Evolutionary conservation across 192 early-diverging fungal species (phyloP).

Genomic region (Coemansia aciculifera): DNA sequence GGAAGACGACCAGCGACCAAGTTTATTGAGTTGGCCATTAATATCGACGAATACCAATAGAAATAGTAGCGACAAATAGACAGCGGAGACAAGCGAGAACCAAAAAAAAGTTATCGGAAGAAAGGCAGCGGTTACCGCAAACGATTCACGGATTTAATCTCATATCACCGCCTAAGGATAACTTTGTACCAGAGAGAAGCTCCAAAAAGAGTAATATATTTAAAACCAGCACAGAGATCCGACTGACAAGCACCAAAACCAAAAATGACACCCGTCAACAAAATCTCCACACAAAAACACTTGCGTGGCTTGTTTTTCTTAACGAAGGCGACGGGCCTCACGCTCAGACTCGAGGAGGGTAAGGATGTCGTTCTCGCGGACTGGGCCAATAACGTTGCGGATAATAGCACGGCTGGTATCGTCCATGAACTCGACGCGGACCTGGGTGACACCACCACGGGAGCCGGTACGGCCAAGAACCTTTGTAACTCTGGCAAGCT

Average conservation of each 20-base stretch:
- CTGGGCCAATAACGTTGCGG: constrained; percentile 99
- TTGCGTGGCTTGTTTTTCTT: constrained; percentile 44
- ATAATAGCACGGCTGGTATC: constrained; percentile 95
- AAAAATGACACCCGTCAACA: not conserved
- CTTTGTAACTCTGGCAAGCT: constrained; percentile 94
- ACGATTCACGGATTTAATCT: not conserved
- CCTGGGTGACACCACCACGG: constrained; percentile 99
- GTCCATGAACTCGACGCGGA: constrained; percentile 99
- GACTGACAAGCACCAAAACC: not conserved
- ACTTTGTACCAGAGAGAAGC: not conserved
- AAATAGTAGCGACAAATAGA: not conserved
- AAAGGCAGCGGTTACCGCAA: not conserved
- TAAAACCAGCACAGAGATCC: not conserved
- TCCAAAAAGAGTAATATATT: not conserved
- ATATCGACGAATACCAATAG: not conserved
- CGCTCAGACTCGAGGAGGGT: constrained; percentile 99
- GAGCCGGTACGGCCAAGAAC: constrained; percentile 99
- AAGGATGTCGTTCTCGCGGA: constrained; percentile 95
- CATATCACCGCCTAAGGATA: not conserved
- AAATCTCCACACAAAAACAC: not conserved
- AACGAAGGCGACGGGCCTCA: constrained; percentile 98
- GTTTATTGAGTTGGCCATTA: constrained; percentile 4
- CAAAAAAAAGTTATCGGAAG: not conserved
- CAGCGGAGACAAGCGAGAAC: not conserved
- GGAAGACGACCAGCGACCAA: constrained; percentile 10